A percentile compares a stretch with the other conserved stretches of the same genome.
Conservation (phyloP, 768 basidiomycete genomes). For the Suillus hirtellus region DNA sequence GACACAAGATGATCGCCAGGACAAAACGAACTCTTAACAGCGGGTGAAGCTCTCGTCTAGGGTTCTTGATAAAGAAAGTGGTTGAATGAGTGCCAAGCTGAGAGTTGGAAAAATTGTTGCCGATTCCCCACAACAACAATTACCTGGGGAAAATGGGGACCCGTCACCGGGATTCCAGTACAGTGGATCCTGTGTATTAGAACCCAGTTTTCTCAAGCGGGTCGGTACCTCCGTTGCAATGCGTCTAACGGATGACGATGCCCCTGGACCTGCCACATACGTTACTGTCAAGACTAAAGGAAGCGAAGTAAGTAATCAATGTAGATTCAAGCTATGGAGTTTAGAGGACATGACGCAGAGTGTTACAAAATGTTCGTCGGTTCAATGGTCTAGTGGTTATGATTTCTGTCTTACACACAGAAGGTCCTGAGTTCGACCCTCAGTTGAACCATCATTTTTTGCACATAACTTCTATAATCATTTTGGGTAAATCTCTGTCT, state of each 20-base stretch:
- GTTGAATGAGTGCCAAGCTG: too few species aligned
- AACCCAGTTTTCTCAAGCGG: neutral
- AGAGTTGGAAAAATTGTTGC: neutral
- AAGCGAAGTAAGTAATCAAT: neutral
- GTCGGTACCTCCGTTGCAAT: neutral
- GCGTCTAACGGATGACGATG: neutral
- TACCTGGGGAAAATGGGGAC: neutral
- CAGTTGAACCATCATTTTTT: slow-evolving; percentile 45
- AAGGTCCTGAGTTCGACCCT: slow-evolving; percentile 42
- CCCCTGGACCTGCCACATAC: neutral
- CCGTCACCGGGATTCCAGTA: neutral
- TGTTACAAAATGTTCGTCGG: slow-evolving; percentile 20
- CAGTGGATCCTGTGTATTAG: neutral
- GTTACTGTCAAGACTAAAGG: neutral
- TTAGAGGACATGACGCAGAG: neutral
- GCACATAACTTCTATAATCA: neutral
- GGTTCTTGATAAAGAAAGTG: neutral
- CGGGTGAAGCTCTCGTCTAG: neutral
- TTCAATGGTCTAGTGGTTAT: slow-evolving; percentile 64
- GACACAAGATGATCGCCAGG: neutral
- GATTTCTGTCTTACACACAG: slow-evolving; percentile 53
- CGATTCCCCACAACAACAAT: neutral
- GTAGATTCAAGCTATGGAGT: neutral
- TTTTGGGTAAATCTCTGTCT: neutral
- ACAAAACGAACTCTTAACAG: neutral